Evolutionary conservation across 208 protist genomes (phyloP).

Genomic region (Trypanosoma congolense): DNA sequence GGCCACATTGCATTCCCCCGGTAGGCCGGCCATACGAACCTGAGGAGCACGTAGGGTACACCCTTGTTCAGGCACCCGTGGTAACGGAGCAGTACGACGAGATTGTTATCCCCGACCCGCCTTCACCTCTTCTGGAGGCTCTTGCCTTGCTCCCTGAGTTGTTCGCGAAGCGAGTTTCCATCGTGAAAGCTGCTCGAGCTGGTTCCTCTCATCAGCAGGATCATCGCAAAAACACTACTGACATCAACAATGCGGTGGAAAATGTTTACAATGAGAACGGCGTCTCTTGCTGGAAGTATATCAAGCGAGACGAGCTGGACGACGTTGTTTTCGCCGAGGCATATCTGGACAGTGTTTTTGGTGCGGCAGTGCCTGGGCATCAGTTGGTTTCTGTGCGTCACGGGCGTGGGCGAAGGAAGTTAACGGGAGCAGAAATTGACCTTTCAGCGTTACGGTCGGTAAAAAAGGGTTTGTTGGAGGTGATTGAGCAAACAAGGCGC

Average conservation of each 20-base stretch:
- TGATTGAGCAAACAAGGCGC: conserved; percentile 49
- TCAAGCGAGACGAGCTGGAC: conserved; percentile 39
- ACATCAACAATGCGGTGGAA: background rate
- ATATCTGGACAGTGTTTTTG: conserved; percentile 34
- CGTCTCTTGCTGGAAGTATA: conserved; percentile 54
- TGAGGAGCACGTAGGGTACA: conserved; percentile 69
- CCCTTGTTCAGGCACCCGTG: conserved; percentile 59
- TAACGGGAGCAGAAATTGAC: conserved; percentile 45
- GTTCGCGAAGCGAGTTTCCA: conserved; percentile 11
- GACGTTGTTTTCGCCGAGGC: conserved; percentile 42
- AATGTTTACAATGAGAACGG: conserved; percentile 22
- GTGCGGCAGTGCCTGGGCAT: background rate
- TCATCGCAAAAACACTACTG: background rate
- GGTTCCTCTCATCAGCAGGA: conserved; percentile 2
- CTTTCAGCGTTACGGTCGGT: conserved; percentile 34
- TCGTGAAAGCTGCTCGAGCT: conserved; percentile 10
- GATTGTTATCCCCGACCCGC: conserved; percentile 50
- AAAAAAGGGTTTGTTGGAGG: conserved; percentile 35
- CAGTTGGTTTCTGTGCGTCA: background rate
- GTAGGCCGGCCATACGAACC: conserved; percentile 21
- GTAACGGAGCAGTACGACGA: conserved; percentile 86
- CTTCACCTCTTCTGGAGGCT: conserved; percentile 4
- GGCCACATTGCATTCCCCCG: conserved; percentile 51
- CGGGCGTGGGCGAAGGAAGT: conserved; percentile 30
- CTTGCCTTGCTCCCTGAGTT: conserved; percentile 7